phyloP scores from a whole-genome alignment of 805 yeast genomes.

The Wickerhamomyces ciferrii region DNA sequence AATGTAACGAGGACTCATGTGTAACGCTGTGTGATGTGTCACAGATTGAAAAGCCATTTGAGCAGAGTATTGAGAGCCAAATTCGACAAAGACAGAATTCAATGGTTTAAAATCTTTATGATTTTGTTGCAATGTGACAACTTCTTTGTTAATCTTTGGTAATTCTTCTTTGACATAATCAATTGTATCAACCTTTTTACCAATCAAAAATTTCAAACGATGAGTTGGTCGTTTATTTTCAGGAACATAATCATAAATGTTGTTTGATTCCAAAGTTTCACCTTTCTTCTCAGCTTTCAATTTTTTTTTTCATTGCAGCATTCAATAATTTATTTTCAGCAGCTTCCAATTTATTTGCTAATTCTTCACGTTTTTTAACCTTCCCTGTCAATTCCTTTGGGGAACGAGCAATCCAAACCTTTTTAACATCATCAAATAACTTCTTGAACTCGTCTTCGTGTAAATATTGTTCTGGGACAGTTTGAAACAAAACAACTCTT shows the following conservation, averaged over 20 bases:
- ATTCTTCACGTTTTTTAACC: constrained; percentile 52
- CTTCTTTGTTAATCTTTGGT: constrained; percentile 53
- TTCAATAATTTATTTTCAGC: constrained; percentile 56
- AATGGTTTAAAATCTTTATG: constrained; percentile 51
- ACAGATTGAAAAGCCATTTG: constrained; percentile 65
- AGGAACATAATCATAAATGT: constrained; percentile 55
- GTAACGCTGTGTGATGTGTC: constrained; percentile 61
- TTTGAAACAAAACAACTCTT: constrained; percentile 78
- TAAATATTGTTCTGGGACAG: constrained; percentile 71
- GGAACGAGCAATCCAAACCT: constrained; percentile 76
- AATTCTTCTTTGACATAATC: constrained; percentile 49
- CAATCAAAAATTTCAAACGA: constrained; percentile 36
- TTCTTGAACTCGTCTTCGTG: constrained; percentile 69
- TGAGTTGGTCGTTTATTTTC: constrained; percentile 63
- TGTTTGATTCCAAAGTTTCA: constrained; percentile 35
- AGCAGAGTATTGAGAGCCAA: constrained; percentile 69
- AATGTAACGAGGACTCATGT: constrained; percentile 52
- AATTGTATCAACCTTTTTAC: constrained; percentile 61
- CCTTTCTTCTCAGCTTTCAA: constrained; percentile 66
- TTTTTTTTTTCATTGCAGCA: constrained; percentile 59
- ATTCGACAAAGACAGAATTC: constrained; percentile 77
- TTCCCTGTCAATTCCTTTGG: constrained; percentile 44
- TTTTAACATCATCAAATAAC: constrained; percentile 76
- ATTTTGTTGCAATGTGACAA: constrained; percentile 46
- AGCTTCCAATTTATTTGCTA: constrained; percentile 60